Base-by-base conservation (phyloP, 768 basidiomycete genomes). In the Pleurotus eryngii region DNA sequence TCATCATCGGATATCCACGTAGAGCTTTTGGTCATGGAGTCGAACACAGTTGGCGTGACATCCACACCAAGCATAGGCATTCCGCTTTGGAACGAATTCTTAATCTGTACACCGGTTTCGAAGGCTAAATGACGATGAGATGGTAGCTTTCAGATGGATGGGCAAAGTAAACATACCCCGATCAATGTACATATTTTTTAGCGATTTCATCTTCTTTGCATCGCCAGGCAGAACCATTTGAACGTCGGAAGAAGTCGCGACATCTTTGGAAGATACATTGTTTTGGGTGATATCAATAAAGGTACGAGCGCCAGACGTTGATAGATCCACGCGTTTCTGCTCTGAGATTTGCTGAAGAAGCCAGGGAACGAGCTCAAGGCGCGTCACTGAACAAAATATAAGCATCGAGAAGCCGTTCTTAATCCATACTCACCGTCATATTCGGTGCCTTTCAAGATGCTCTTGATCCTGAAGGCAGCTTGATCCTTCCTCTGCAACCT, bases 401-500 rank as follows among this genome's bases (percentile, higher is more conserved):
- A 11, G 58, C 26, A n/a, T 5, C 39, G 22, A 11, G 1, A 47
- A 55, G 18, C 7, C 30, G 5, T 6, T 18, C 26, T 17, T 42
- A 7, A 15, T 3, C 49, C n/a, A 2, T 11, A 65, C 82, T 58
- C 60, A 89, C 90, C 72, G 67, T 91, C 90, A 50, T 82, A 79
- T 67, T 92, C 91, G 0, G 85, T 86, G 20, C 87, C 86, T 67
- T 83, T 87, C 49, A 93, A 75, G 20, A 93, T 84, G 62, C 87
- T 92, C 74, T 91, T 92, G 47, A 92, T 84, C 64, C 87, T 91
- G 80, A 89, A 92, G 0, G 85, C 85, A 7, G 82, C 69, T 55
- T 86, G 82, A 59, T 87, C 86, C 43, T 82, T 73, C 17, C 81
- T 75, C 12, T 73, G 72, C 15, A 54, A 20, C 40, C 85, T 82